Evolutionary conservation across 345 rosid genomes (phyloP).

Genomic region (Microthlaspi erraticum): DNA sequence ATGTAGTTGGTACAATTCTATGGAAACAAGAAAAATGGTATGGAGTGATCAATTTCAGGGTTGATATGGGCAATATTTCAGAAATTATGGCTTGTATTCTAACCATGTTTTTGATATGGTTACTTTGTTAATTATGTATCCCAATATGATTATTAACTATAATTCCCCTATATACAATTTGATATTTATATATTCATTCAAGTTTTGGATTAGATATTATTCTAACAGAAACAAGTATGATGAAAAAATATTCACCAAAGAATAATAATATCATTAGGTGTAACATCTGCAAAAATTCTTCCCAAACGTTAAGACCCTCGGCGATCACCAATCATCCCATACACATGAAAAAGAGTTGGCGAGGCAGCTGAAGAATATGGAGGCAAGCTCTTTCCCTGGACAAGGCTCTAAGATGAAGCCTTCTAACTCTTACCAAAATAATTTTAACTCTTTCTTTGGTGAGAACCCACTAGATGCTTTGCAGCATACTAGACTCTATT

Average conservation of each 20-base stretch:
- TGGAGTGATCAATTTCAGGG: too few relatives aligned
- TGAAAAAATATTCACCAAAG: neutral
- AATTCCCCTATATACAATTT: too few relatives aligned
- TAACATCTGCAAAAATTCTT: neutral
- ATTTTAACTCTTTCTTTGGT: slow-evolving; percentile 21
- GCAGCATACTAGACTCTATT: slow-evolving; percentile 25
- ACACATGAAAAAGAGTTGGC: neutral
- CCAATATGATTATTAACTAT: too few relatives aligned
- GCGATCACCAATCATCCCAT: neutral
- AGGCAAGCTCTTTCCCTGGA: neutral
- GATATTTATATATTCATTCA: too few relatives aligned
- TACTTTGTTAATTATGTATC: too few relatives aligned
- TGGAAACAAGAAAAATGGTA: too few relatives aligned
- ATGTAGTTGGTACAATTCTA: too few relatives aligned
- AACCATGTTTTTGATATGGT: too few relatives aligned
- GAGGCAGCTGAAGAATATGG: neutral
- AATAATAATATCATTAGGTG: neutral
- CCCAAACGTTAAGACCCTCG: neutral
- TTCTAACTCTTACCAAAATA: slow-evolving; percentile 1
- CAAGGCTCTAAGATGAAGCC: neutral
- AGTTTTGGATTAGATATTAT: neutral
- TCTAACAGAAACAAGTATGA: neutral
- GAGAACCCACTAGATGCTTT: slow-evolving; percentile 18
- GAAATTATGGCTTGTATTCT: too few relatives aligned
- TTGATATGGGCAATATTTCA: too few relatives aligned